Evolutionary conservation across 768 basidiomycete genomes (phyloP).

Genomic region (Scleroderma citrinum): DNA sequence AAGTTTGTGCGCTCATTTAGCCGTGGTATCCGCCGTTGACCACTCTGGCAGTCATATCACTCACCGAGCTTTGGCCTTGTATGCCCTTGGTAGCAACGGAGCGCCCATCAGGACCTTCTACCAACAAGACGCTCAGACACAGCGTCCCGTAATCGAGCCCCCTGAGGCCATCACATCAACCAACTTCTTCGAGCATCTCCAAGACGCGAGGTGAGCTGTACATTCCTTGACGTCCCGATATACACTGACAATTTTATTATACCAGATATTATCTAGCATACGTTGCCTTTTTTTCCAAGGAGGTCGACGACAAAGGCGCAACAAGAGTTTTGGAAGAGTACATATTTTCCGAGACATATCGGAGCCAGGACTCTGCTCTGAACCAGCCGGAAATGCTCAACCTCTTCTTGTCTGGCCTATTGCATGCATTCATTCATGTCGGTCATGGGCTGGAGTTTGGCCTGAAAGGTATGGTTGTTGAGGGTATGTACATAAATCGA

Average conservation of each 20-base stretch:
- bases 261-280: constrained; percentile 24
- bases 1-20: constrained; percentile 33
- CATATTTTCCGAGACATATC: constrained; percentile 26
- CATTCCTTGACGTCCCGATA: not conserved
- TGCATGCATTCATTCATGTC: constrained; percentile 60
- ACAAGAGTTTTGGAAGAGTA: constrained; percentile 19
- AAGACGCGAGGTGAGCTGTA: constrained; percentile 19
- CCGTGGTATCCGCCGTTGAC: not conserved
- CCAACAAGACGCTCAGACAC: constrained; percentile 11
- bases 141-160: constrained; percentile 20
- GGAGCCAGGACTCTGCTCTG: constrained; percentile 9
- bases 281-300: constrained; percentile 18
- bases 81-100: constrained; percentile 20
- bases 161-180: constrained; percentile 19
- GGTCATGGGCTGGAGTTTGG: constrained; percentile 62
- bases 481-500: constrained; percentile 36
- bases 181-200: constrained; percentile 21
- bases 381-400: constrained; percentile 47
- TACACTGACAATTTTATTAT: not conserved
- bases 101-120: constrained; percentile 22
- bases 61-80: constrained; percentile 26
- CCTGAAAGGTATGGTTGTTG: constrained; percentile 53
- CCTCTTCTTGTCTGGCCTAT: constrained; percentile 40
- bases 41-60: constrained; percentile 20
- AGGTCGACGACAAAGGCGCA: constrained; percentile 14